Conservation (phyloP, 164 flowering plant species). For the Chloranthus sessilifolius region DNA sequence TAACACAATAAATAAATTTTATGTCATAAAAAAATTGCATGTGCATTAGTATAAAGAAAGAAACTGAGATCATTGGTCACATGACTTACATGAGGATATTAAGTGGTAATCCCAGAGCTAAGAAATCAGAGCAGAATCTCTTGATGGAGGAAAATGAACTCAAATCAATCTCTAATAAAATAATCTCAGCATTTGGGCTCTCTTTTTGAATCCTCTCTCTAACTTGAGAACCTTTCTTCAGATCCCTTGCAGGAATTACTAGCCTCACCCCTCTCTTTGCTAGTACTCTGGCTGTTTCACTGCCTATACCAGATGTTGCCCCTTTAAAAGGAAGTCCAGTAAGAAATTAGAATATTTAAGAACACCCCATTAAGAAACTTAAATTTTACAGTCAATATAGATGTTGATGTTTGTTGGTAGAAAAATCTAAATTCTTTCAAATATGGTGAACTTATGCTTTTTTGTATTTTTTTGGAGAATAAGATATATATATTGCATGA, state of each 20-base stretch:
- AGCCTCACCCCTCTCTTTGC: slow-evolving; percentile 87
- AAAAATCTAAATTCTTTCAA: no score
- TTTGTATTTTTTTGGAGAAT: no score
- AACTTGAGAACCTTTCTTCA: slow-evolving; percentile 52
- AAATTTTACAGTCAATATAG: no score
- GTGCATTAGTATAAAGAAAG: not conserved
- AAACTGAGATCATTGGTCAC: not conserved
- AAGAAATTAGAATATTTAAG: no score
- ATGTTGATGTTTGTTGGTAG: no score
- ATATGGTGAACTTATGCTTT: no score
- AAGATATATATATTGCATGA: no score
- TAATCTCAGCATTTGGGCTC: slow-evolving; percentile 61
- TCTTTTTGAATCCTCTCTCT: slow-evolving; percentile 56
- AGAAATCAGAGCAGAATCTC: slow-evolving; percentile 64
- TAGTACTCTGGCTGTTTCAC: slow-evolving; percentile 85
- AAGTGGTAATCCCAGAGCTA: slow-evolving; percentile 73
- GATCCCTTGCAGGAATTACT: slow-evolving; percentile 79
- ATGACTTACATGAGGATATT: slow-evolving; percentile 80
- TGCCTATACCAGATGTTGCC: slow-evolving; percentile 93
- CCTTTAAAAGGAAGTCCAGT: slow-evolving; percentile 35
- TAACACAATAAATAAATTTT: not conserved
- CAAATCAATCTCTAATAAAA: slow-evolving; percentile 71
- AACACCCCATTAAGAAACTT: no score
- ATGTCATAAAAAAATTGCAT: not conserved
- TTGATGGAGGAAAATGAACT: slow-evolving; percentile 78